Conservation (phyloP, 305 asterid genomes). For the Rubia peregrina region DNA sequence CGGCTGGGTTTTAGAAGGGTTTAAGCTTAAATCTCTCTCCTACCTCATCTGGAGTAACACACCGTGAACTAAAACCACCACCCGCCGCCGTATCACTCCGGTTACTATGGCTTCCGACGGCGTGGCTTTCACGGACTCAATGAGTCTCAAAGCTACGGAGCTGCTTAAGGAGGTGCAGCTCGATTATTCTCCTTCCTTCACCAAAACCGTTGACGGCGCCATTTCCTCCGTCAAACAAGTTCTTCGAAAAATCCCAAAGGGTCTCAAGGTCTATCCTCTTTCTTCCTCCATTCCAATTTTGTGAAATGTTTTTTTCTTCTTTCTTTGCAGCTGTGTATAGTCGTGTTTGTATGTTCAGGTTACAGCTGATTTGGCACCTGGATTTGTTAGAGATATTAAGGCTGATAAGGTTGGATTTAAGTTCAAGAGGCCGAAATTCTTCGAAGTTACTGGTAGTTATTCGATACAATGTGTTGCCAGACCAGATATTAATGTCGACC, state of each 20-base stretch:
- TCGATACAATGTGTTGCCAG: slow-evolving; percentile 57
- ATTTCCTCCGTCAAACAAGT: slow-evolving; percentile 53
- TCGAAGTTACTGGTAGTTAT: slow-evolving; percentile 85
- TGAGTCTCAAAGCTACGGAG: slow-evolving; percentile 55
- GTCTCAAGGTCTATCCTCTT: slow-evolving; percentile 35
- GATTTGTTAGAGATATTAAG: slow-evolving; percentile 71
- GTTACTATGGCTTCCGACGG: slow-evolving; percentile 34
- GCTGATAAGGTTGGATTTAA: slow-evolving; percentile 89
- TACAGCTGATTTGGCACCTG: slow-evolving; percentile 60
- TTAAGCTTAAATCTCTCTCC: neutral
- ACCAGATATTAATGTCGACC: slow-evolving; percentile 71
- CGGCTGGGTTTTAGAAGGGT: slow-evolving; percentile 6
- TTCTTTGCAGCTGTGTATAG: slow-evolving; percentile 13
- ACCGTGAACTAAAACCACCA: neutral
- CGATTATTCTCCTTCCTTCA: slow-evolving; percentile 48
- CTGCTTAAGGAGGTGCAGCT: slow-evolving; percentile 67
- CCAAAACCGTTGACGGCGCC: slow-evolving; percentile 41
- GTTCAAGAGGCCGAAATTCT: slow-evolving; percentile 57
- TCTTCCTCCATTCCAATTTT: neutral
- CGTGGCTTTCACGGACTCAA: slow-evolving; percentile 30
- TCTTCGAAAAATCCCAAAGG: slow-evolving; percentile 51
- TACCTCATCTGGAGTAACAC: neutral
- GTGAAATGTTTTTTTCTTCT: slow-evolving; percentile 4
- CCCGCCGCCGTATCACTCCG: slow-evolving; percentile 1
- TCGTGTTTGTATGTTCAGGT: slow-evolving; percentile 39